Base-by-base conservation (phyloP, 2,329 filamentous ascomycete genomes). In the Colletotrichum tropicale region DNA sequence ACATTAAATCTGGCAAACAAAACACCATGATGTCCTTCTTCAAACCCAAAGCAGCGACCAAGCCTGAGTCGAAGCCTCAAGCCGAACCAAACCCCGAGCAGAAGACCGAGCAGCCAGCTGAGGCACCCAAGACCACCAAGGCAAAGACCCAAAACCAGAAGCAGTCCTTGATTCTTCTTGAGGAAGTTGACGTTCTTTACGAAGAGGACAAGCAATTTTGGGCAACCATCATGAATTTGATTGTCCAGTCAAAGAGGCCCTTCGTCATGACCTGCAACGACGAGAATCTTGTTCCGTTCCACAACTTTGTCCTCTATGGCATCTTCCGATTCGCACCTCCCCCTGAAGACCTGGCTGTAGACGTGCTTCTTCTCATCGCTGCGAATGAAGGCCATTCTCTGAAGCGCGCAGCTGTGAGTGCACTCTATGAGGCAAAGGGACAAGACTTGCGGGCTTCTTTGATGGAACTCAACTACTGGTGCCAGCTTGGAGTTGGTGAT, bases 191-290 rank as follows among this genome's bases (percentile, higher is more conserved):
- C 81, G 87, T 98, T 18, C 89, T 99, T 2, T 99, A 97, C 82
- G 96, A 98, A 70, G 96, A 98, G 82, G 97, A 99, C 83, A 96
- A 95, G 83, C 94, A 96, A 77, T 99, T 99, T 81, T 99, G 97
- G 97, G 85, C 90, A 1, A 97, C 95, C 0, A 91, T 98, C 6
- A 88, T 94, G 60, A 90, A 91, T 24, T 89, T 99, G 75, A 95
- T 98, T 74, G 87, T 89, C 12, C 94, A 96, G 79, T 98, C 97
- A 0, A 98, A 95, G 84, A 91, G 97, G 36, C 97, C 97, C 0
- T 96, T 99, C 77, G 90, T 99, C 80, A 94, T 99, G 86, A 99
- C 97, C 0, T 99, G 98, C 87, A 98, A 96, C 79, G 93, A 98
- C 78, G 96, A 98, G 83, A 90, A 88, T n/a, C 86, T 95, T n/a